These are phyloP conservation scores for Pseudogymnoascus sp. DNA, from an alignment of 2,329 filamentous ascomycete genomes.

Conservation along the genomic window DNA sequence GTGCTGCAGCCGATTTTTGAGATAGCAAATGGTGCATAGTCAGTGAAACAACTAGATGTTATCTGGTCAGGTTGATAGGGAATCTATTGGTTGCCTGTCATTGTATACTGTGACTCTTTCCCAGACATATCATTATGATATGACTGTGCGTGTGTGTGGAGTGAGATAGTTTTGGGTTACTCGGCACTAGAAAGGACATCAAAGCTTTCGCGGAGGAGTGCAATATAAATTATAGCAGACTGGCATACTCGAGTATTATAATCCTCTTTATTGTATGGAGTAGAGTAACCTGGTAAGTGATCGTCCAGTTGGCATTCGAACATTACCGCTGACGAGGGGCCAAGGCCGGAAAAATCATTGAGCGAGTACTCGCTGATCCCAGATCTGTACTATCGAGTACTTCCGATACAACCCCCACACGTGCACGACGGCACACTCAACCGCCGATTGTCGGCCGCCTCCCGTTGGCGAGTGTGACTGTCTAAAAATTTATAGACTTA, in stretches of 20 bases:
- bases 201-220: neutral
- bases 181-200: neutral
- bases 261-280: neutral
- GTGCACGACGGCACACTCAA: neutral
- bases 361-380: neutral
- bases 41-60: neutral
- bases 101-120: neutral
- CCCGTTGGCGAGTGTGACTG: constrained; percentile 9
- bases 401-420: neutral
- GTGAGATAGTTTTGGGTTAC: no score
- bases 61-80: neutral
- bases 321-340: neutral
- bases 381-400: no score
- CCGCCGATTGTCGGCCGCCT: constrained; percentile 1
- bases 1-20: neutral
- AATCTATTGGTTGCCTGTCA: neutral
- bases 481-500: constrained; percentile 8
- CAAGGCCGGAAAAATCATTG: neutral
- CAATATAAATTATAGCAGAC: neutral
- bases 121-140: neutral
- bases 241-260: neutral
- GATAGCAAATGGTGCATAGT: neutral
- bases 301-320: neutral
- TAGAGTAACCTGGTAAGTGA: neutral
- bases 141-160: neutral